phyloP scores from a whole-genome alignment of 371 early-diverging fungal genomes.

The Conidiobolus incongruus region DNA sequence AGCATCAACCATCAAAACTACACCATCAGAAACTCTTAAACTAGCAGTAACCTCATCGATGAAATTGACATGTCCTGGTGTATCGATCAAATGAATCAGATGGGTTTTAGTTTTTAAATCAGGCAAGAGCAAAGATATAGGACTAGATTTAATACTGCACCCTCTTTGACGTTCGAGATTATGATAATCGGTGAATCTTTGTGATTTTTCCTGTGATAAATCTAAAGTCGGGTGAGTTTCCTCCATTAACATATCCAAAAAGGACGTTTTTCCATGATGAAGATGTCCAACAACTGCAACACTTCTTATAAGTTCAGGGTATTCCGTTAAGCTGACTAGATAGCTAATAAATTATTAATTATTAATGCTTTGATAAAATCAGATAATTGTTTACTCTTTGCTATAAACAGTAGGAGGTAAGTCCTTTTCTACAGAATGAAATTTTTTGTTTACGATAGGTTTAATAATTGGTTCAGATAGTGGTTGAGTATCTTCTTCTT shows the following conservation, averaged over 20 bases:
- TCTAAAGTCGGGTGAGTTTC: slow-evolving; percentile 50
- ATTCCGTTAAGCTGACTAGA: slow-evolving; percentile 63
- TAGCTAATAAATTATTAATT: slow-evolving; percentile 22
- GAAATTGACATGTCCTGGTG: slow-evolving; percentile 93
- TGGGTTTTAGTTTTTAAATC: slow-evolving; percentile 69
- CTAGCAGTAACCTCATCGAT: slow-evolving; percentile 82
- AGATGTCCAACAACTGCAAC: slow-evolving; percentile 84
- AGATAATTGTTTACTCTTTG: slow-evolving; percentile 44
- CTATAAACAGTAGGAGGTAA: slow-evolving; percentile 61
- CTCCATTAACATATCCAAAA: slow-evolving; percentile 78
- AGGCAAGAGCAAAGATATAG: slow-evolving; percentile 77
- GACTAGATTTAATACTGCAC: slow-evolving; percentile 74
- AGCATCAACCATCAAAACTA: slow-evolving; percentile 85
- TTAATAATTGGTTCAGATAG: slow-evolving; percentile 85
- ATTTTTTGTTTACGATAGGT: slow-evolving; percentile 66
- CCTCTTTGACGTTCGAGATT: slow-evolving; percentile 78
- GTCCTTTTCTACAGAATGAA: slow-evolving; percentile 60
- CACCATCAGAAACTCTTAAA: slow-evolving; percentile 75
- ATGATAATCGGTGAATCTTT: slow-evolving; percentile 74
- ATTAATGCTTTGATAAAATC: neutral
- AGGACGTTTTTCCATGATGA: slow-evolving; percentile 91
- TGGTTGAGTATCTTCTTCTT: slow-evolving; percentile 96
- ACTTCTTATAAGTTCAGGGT: slow-evolving; percentile 66
- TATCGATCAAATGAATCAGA: slow-evolving; percentile 77
- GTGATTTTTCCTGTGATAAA: slow-evolving; percentile 28